Conservation (phyloP, 2,329 filamentous ascomycete genomes). For the Decorospora gaudefroyi region DNA sequence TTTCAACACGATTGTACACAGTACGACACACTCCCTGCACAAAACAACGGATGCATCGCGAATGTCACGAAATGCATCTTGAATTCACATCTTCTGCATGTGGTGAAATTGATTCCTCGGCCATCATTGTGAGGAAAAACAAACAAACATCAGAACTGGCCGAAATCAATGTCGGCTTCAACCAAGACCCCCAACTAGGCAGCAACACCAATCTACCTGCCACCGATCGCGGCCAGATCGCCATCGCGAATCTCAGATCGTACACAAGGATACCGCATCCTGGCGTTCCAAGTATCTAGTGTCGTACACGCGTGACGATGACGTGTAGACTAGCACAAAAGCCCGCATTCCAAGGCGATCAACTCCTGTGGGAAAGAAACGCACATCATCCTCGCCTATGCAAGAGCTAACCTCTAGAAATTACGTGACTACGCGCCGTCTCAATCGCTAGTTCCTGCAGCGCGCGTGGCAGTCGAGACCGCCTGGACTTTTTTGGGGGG, state of each 20-base stretch:
- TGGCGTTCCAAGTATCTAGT: constrained; percentile 8
- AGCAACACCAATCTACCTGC: constrained; percentile 4
- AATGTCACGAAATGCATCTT: too few relatives aligned
- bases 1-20: background rate
- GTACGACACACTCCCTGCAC: background rate
- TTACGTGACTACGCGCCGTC: constrained; percentile 18
- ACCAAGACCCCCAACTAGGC: constrained; percentile 3
- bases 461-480: constrained; percentile 4
- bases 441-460: constrained; percentile 17
- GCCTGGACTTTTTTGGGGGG: constrained; percentile 1
- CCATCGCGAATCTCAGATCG: constrained; percentile 3
- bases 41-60: constrained; percentile 3
- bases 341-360: constrained; percentile 7
- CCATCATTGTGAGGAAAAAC: background rate
- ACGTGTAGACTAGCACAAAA: constrained; percentile 37
- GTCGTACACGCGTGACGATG: constrained; percentile 31
- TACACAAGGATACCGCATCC: background rate
- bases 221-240: constrained; percentile 9
- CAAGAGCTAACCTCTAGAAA: constrained; percentile 16
- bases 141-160: constrained; percentile 9
- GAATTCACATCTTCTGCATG: background rate
- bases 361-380: constrained; percentile 5
- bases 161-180: too few relatives aligned
- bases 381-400: constrained; percentile 22
- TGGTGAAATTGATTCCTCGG: constrained; percentile 3